Evolutionary conservation across 306 rosid genomes (phyloP).

Genomic region (Acacia crassicarpa): DNA sequence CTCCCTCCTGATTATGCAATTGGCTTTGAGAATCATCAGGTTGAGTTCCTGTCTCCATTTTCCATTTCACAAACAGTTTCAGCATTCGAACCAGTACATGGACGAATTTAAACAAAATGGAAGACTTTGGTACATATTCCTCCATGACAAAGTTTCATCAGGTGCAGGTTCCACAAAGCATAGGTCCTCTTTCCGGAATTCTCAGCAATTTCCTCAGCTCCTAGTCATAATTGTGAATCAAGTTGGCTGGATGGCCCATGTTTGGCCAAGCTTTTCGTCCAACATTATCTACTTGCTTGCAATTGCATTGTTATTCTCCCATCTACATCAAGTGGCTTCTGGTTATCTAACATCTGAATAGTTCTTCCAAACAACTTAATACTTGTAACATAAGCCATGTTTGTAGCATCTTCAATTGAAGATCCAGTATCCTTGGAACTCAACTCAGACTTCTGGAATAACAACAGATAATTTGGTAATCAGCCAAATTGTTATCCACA

Average conservation of each 20-base stretch:
- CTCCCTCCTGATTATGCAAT: slow-evolving; percentile 19
- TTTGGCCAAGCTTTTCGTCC: slow-evolving; percentile 42
- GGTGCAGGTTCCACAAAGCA: slow-evolving; percentile 22
- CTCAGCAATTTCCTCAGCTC: slow-evolving; percentile 25
- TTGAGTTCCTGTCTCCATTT: slow-evolving; percentile 42
- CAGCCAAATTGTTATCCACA: slow-evolving; percentile 2
- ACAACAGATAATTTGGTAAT: slow-evolving; percentile 25
- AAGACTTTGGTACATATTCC: slow-evolving; percentile 46
- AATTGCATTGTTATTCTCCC: slow-evolving; percentile 32
- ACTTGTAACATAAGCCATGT: slow-evolving; percentile 28
- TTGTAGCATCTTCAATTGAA: slow-evolving; percentile 31
- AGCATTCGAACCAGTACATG: slow-evolving; percentile 51
- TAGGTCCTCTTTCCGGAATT: slow-evolving; percentile 34
- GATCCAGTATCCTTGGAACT: slow-evolving; percentile 39
- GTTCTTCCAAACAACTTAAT: slow-evolving; percentile 90
- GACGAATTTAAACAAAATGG: slow-evolving; percentile 32
- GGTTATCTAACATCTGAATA: slow-evolving; percentile 46
- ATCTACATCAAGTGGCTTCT: slow-evolving; percentile 31
- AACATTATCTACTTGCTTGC: slow-evolving; percentile 26
- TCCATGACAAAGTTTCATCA: slow-evolving; percentile 41
- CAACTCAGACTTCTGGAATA: slow-evolving; percentile 57
- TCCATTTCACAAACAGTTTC: slow-evolving; percentile 42
- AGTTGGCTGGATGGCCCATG: slow-evolving; percentile 35
- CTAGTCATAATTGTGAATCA: slow-evolving; percentile 48
- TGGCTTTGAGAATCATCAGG: slow-evolving; percentile 44